These are phyloP conservation scores for Trichoderma parareesei DNA, from an alignment of 495 filamentous ascomycete species.

Conservation along the genomic window DNA sequence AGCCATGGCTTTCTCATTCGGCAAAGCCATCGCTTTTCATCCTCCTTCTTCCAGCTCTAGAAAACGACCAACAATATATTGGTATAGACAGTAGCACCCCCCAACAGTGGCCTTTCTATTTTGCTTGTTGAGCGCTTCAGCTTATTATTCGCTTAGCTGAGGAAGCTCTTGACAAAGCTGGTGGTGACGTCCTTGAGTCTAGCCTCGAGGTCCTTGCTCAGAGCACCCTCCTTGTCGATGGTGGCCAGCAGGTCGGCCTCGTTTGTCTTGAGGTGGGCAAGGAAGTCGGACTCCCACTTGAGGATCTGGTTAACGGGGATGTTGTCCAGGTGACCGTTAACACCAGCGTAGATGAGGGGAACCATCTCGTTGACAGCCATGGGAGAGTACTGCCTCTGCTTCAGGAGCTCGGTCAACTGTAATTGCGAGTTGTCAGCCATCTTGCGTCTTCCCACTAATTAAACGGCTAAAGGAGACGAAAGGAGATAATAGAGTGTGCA, in stretches of 20 bases:
- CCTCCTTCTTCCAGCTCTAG: constrained; percentile 28
- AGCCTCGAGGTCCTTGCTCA: constrained; percentile 91
- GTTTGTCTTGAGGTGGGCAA: constrained; percentile 81
- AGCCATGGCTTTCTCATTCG: constrained; percentile 27
- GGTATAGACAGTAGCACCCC: constrained; percentile 42
- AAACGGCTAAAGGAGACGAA: no score
- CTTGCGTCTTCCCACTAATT: no score
- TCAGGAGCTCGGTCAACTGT: constrained; percentile 86
- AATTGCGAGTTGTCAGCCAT: no score
- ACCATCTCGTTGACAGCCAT: constrained; percentile 99
- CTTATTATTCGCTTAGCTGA: constrained; percentile 29
- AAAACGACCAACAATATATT: constrained; percentile 29
- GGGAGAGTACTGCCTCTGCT: constrained; percentile 99
- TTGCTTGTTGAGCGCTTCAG: constrained; percentile 19
- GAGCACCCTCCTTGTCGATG: constrained; percentile 92
- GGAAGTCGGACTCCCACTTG: constrained; percentile 88
- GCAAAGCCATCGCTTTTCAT: constrained; percentile 30
- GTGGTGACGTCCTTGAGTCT: constrained; percentile 71
- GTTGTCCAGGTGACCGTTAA: constrained; percentile 87
- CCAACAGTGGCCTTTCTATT: constrained; percentile 20
- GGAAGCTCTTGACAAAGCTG: constrained; percentile 91
- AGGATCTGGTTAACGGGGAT: constrained; percentile 84
- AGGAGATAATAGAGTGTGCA: no score
- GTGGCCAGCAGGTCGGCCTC: constrained; percentile 73
- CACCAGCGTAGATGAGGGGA: constrained; percentile 97